phyloP scores from a whole-genome alignment of 345 rosid species.

The Capsella bursapastoris region DNA sequence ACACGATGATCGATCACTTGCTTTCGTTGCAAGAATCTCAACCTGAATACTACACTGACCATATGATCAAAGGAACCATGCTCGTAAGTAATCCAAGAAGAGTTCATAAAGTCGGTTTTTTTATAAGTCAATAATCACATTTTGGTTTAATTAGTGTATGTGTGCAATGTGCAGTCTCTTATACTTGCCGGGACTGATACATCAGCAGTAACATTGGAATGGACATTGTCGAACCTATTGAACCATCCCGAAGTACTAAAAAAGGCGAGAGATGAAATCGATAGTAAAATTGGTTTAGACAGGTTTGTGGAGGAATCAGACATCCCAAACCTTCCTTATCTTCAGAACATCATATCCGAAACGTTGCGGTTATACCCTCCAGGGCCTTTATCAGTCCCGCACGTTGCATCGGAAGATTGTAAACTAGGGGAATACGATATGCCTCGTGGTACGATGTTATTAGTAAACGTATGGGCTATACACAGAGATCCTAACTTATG shows the following conservation, averaged over 20 bases:
- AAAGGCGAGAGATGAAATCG: conserved; percentile 13
- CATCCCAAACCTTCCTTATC: conserved; percentile 20
- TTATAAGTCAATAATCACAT: background rate
- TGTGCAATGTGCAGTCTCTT: conserved; percentile 39
- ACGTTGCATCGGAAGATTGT: background rate
- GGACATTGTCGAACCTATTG: background rate
- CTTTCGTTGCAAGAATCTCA: conserved; percentile 59
- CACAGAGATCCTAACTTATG: conserved; percentile 33
- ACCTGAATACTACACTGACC: conserved; percentile 55
- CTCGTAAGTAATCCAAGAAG: conserved; percentile 35
- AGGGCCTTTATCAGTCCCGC: background rate
- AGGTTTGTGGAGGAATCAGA: conserved; percentile 21
- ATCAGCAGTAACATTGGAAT: conserved; percentile 23
- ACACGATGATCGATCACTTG: conserved; percentile 57
- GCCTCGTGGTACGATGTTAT: background rate
- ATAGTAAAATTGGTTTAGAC: background rate
- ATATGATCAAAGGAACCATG: conserved; percentile 55
- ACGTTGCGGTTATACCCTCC: conserved; percentile 21
- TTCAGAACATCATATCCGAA: conserved; percentile 32
- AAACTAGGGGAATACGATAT: background rate
- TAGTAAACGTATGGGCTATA: conserved; percentile 12
- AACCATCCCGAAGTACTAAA: background rate
- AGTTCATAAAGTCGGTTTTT: background rate
- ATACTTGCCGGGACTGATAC: conserved; percentile 17
- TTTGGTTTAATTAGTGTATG: background rate